Conservation (phyloP, 148 eudicot species). For the Amaranthus hypochondriacus region DNA sequence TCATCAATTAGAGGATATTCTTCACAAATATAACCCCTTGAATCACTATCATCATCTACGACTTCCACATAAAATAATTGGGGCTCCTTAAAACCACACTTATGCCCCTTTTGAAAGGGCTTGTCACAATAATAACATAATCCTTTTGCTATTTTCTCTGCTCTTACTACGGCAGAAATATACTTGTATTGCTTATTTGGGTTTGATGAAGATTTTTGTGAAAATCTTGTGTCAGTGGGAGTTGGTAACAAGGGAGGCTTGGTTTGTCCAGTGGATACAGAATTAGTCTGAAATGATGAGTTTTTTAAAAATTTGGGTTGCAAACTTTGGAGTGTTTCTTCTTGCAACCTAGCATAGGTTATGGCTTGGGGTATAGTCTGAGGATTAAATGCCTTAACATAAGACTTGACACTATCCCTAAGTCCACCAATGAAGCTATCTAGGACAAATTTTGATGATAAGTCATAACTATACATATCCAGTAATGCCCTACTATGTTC, state of each 20-base stretch:
- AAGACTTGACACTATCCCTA: background rate
- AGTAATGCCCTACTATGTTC: background rate
- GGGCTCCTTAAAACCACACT: background rate
- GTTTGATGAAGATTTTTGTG: background rate
- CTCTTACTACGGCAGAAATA: background rate
- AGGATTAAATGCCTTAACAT: background rate
- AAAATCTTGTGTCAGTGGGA: background rate
- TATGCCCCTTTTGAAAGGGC: background rate
- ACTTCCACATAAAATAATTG: background rate
- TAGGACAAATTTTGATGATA: background rate
- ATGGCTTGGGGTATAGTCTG: background rate
- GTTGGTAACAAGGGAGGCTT: background rate
- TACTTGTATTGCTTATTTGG: background rate
- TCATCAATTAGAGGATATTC: background rate
- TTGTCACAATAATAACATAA: background rate
- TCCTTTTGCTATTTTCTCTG: background rate
- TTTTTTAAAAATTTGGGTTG: background rate
- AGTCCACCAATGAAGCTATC: background rate
- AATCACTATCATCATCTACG: too few species aligned
- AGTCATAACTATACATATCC: background rate
- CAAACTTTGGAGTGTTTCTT: background rate
- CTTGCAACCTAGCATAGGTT: background rate
- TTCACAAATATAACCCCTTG: background rate
- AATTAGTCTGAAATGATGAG: too few species aligned
- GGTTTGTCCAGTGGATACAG: background rate